These are phyloP conservation scores for Pterula multifida DNA, from an alignment of 1,284 basidiomycete genomes.

Conservation along the genomic window DNA sequence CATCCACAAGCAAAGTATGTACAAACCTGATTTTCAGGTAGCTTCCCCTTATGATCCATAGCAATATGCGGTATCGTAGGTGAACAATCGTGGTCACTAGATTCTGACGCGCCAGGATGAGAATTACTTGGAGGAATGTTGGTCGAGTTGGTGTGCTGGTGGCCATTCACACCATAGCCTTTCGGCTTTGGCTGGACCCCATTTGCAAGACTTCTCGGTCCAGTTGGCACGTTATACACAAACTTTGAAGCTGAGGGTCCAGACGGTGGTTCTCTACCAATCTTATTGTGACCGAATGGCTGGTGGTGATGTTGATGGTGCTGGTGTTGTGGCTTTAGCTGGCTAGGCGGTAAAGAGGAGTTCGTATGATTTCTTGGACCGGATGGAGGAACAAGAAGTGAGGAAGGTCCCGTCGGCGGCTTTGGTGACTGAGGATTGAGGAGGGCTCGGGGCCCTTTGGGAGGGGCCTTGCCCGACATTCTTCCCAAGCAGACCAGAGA, in stretches of 20 bases:
- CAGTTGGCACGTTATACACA: background rate
- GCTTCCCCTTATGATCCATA: background rate
- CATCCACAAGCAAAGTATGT: background rate
- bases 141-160: background rate
- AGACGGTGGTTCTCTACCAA: background rate
- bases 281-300: background rate
- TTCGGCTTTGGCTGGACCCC: background rate
- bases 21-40: background rate
- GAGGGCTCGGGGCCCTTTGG: constrained; percentile 58
- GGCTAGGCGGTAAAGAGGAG: background rate
- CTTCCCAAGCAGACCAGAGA: background rate
- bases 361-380: constrained; percentile 10
- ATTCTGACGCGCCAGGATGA: background rate
- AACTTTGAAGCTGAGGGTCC: background rate
- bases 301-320: background rate
- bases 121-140: background rate
- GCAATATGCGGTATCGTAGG: background rate
- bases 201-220: background rate
- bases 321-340: background rate
- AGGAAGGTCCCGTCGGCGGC: constrained; percentile 16
- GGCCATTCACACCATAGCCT: background rate
- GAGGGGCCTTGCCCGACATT: constrained; percentile 69
- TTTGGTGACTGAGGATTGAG: constrained; percentile 21
- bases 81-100: background rate
- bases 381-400: constrained; percentile 10